Evolutionary conservation across 768 basidiomycete genomes (phyloP).

Genomic region (Psilocybe sp.): DNA sequence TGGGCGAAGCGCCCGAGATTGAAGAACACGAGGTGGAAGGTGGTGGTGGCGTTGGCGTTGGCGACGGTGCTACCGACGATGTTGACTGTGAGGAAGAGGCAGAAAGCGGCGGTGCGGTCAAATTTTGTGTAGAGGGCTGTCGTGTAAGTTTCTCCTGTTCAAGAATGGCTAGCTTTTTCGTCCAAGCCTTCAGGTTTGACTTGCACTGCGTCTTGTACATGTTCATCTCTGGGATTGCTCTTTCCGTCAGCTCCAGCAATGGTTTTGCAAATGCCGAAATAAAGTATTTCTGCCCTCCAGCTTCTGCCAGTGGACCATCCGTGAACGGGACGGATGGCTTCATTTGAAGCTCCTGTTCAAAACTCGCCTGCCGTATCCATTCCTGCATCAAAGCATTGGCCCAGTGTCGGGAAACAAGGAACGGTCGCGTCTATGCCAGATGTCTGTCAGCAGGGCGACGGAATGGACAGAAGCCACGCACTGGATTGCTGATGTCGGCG

Average conservation of each 20-base stretch:
- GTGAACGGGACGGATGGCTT: conserved; percentile 54
- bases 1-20: conserved; percentile 1
- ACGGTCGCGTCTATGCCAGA: conserved; percentile 75
- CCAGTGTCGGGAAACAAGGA: conserved; percentile 91
- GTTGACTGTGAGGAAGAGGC: conserved; percentile 28
- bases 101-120: conserved; percentile 43
- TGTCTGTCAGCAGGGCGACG: conserved; percentile 1
- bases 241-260: conserved; percentile 71
- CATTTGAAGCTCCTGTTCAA: conserved; percentile 78
- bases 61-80: conserved; percentile 14
- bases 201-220: conserved; percentile 65
- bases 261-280: conserved; percentile 81
- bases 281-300: conserved; percentile 85
- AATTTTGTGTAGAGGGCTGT: conserved; percentile 17
- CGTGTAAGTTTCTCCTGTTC: conserved; percentile 30
- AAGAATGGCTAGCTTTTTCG: conserved; percentile 28
- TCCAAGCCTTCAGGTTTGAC: conserved; percentile 71
- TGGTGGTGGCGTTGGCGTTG: not conserved
- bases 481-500: conserved; percentile 98
- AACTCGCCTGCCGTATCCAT: conserved; percentile 86
- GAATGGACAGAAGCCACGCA: conserved; percentile 38
- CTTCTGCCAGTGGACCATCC: conserved; percentile 56
- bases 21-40: conserved; percentile 6
- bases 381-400: conserved; percentile 84
- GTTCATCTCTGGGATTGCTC: conserved; percentile 72